Percentiles rank a stretch among this genome's conserved stretches.
These are phyloP conservation scores for Ganoderma sinense DNA, from an alignment of 1,284 basidiomycete species.

Conservation along the genomic window DNA sequence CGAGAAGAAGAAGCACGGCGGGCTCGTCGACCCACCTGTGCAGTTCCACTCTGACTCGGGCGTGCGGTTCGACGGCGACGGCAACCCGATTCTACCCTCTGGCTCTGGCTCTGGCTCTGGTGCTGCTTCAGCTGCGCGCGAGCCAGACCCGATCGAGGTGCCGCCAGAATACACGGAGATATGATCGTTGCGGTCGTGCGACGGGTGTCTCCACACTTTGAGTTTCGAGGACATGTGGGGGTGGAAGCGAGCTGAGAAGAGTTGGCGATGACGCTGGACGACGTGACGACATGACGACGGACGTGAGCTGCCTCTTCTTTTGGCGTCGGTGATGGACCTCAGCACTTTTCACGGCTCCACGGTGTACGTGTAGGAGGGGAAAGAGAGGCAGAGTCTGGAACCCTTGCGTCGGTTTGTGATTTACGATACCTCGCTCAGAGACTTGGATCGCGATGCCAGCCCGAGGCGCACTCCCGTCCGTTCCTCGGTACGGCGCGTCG, in stretches of 20 bases:
- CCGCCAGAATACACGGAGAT: constrained; percentile 35
- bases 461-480: neutral
- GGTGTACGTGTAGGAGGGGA: neutral
- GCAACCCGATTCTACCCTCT: constrained; percentile 20
- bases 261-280: neutral
- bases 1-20: neutral
- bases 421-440: neutral
- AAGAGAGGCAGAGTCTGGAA: neutral
- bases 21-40: constrained; percentile 14
- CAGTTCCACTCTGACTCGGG: constrained; percentile 35
- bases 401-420: neutral
- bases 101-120: neutral
- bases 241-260: neutral
- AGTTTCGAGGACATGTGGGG: neutral
- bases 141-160: constrained; percentile 21
- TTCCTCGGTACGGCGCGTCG: neutral
- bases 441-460: neutral
- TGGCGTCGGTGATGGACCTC: neutral
- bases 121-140: neutral
- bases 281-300: neutral
- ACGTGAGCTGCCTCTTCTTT: neutral
- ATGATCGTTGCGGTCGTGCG: constrained; percentile 16
- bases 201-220: neutral
- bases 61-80: constrained; percentile 31
- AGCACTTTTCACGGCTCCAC: neutral